Evolutionary conservation across 164 flowering plant species (phyloP).

Genomic region (Chloranthus sessilifolius): DNA sequence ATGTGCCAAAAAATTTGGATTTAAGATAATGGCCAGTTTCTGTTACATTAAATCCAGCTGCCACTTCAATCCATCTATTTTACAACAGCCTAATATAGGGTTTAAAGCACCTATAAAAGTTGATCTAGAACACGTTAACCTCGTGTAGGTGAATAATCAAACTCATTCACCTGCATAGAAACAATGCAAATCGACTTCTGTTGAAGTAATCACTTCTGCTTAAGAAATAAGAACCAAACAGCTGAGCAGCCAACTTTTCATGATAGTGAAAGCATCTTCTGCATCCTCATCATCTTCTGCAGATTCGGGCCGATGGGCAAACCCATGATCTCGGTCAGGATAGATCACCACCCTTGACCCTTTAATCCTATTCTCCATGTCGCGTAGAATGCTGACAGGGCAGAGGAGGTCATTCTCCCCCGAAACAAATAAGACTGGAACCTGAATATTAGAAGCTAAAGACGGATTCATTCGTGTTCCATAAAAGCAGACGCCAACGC

Average conservation of each 20-base stretch:
- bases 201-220: too few relatives aligned
- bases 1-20: too few relatives aligned
- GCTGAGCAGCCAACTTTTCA: slow-evolving; percentile 73
- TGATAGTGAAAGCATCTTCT: slow-evolving; percentile 53
- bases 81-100: too few relatives aligned
- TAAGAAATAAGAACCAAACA: too few relatives aligned
- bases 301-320: slow-evolving; percentile 73
- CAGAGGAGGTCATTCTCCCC: slow-evolving; percentile 75
- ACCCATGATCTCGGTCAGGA: slow-evolving; percentile 78
- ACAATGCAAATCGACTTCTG: too few relatives aligned
- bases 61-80: too few relatives aligned
- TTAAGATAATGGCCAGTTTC: too few relatives aligned
- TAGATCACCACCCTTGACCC: slow-evolving; percentile 51
- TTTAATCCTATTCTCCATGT: slow-evolving; percentile 34
- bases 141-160: too few relatives aligned
- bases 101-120: too few relatives aligned
- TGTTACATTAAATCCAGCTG: too few relatives aligned
- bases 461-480: slow-evolving; percentile 63
- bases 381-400: slow-evolving; percentile 32
- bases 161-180: too few relatives aligned
- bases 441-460: slow-evolving; percentile 40
- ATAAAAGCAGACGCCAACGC: slow-evolving; percentile 63
- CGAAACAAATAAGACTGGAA: slow-evolving; percentile 60
- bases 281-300: slow-evolving; percentile 85
- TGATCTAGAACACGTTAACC: too few relatives aligned